A percentile compares a stretch with the other conserved stretches of the same genome.
These are phyloP conservation scores for Phialocephala subalpina DNA, from an alignment of 2,329 filamentous ascomycete genomes.

Conservation along the genomic window DNA sequence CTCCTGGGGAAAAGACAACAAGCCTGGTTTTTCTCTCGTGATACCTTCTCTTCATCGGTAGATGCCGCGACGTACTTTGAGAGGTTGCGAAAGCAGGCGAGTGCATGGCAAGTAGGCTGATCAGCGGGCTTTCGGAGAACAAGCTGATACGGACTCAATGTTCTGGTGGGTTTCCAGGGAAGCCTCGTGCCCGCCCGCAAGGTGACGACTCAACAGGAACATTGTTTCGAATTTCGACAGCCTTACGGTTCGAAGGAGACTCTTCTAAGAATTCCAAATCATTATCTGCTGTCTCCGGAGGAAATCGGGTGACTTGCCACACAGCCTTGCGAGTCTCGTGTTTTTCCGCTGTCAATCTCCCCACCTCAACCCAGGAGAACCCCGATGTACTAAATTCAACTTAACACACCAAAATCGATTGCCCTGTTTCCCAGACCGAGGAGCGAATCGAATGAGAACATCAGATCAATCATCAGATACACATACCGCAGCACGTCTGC, in stretches of 20 bases:
- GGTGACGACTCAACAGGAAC: no score
- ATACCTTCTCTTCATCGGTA: no score
- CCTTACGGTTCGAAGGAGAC: background rate
- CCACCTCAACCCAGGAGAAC: background rate
- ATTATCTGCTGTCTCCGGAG: background rate
- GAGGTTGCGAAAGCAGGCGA: no score
- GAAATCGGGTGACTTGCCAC: background rate
- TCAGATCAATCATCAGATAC: background rate
- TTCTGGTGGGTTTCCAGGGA: no score
- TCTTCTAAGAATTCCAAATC: background rate
- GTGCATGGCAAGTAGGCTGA: no score
- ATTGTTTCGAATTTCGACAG: no score
- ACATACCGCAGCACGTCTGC: background rate
- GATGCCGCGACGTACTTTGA: no score
- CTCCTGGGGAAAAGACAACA: no score
- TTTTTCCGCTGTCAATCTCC: background rate
- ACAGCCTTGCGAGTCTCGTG: background rate
- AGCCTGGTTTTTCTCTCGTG: no score
- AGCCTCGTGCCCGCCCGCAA: no score
- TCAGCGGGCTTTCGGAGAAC: no score
- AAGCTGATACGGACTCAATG: no score
- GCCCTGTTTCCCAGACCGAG: background rate
- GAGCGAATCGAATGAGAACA: background rate
- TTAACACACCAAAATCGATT: background rate
- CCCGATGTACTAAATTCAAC: background rate